Evolutionary conservation across 2,329 filamentous ascomycete species (phyloP), one percentile per base, ranked within the genome.

Genomic region (Neofusicoccum sp.): DNA sequence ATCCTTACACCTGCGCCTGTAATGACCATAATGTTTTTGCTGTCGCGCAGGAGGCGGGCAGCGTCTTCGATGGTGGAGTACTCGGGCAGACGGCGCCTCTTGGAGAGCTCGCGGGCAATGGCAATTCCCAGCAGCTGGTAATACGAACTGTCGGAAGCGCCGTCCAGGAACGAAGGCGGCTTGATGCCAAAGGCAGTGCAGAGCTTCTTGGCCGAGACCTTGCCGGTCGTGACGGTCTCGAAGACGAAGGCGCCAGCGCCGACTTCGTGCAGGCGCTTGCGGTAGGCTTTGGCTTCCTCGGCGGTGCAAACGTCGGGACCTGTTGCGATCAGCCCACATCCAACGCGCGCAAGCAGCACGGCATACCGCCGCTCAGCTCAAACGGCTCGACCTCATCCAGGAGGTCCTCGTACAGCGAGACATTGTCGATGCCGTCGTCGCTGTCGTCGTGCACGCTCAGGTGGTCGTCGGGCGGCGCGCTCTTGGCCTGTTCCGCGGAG

Each of bases 61-160:
- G 92, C 95, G 77, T 99, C 93, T 67, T 96, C 90, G 59, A 98
- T 83, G 1, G 89, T 88, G 79, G 97, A 97, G 83, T 92, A 93
- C 65, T 89, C 82, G 28, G 82, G 74, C 56, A 98, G 82, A 76
- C 97, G 96, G 67, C 87, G 86, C 54, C 94, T 88, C 77, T 92
- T 95, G 61, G 86, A 86, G 68, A 96, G 84, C 77, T 97, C 93
- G 56, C 93, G 87, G 64, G 86, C 87, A 68, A 97, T 89, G 61
- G 89, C 92, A 36, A 92, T 82, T 49, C 88, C 89, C 31, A 98
- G 82, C 59, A 97, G 80, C 64, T 84, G 83, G 74, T 90, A 90
- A 76, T 92, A 95, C 36, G 85, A 84, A 60, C 91, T 86, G 73
- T 96, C 92, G n/a, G 84, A 80, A 39, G 82, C 79, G 43, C 87